Evolutionary conservation across 1,139 yeast genomes (phyloP).

Genomic region (Wickerhamomyces sp.): DNA sequence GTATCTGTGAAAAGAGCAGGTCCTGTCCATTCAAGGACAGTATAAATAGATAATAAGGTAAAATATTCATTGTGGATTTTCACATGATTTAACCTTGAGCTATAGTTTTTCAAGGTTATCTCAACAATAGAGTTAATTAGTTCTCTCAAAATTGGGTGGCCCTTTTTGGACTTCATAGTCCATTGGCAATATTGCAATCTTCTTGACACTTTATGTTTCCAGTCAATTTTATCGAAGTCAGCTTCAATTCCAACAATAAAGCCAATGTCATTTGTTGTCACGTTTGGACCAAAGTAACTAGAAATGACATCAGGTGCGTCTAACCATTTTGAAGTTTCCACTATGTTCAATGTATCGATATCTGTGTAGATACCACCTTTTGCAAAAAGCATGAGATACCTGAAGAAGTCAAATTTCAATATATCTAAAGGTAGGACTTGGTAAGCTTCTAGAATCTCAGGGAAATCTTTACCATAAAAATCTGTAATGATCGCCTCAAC

Average conservation of each 20-base stretch:
- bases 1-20: constrained; percentile 91
- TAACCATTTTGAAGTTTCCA: constrained; percentile 49
- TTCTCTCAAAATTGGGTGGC: constrained; percentile 87
- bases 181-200: constrained; percentile 76
- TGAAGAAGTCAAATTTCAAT: constrained; percentile 81
- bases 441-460: constrained; percentile 76
- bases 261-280: constrained; percentile 40
- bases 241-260: constrained; percentile 85
- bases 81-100: constrained; percentile 31
- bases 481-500: constrained; percentile 58
- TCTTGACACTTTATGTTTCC: constrained; percentile 67
- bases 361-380: constrained; percentile 91
- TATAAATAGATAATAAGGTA: constrained; percentile 26
- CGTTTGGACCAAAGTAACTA: not conserved
- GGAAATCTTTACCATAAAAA: constrained; percentile 55
- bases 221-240: constrained; percentile 77
- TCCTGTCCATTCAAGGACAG: constrained; percentile 93
- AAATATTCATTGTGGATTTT: constrained; percentile 66
- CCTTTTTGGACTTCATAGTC: constrained; percentile 77
- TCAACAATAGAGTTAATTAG: constrained; percentile 76
- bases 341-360: constrained; percentile 73
- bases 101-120: constrained; percentile 46
- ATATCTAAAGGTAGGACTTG: constrained; percentile 69
- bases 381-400: constrained; percentile 78
- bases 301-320: constrained; percentile 27